A percentile compares a stretch with the other conserved stretches of the same genome.
These are phyloP conservation scores for Xylaria flabelliformis DNA, from an alignment of 495 filamentous ascomycete species.

Conservation along the genomic window DNA sequence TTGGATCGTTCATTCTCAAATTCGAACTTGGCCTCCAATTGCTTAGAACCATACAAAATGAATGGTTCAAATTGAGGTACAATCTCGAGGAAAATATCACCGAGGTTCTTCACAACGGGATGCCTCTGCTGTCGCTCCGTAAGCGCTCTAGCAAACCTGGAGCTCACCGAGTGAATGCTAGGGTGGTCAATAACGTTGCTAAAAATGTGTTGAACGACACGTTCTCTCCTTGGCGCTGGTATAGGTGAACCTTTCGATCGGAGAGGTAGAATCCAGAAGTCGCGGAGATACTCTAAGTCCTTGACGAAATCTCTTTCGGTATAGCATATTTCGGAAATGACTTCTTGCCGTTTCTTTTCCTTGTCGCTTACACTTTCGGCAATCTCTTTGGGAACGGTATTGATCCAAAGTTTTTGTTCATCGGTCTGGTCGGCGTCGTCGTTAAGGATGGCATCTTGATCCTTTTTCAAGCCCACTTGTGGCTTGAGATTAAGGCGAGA, in stretches of 20 bases:
- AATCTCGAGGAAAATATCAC: slow-evolving; percentile 92
- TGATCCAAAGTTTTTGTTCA: slow-evolving; percentile 99
- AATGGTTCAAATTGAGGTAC: slow-evolving; percentile 94
- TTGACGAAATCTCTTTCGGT: slow-evolving; percentile 99
- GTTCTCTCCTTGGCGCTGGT: slow-evolving; percentile 83
- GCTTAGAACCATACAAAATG: slow-evolving; percentile 95
- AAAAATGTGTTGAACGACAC: slow-evolving; percentile 93
- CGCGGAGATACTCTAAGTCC: slow-evolving; percentile 94
- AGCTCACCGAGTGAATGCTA: slow-evolving; percentile 85
- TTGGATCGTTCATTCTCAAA: slow-evolving; percentile 94
- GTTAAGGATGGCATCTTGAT: slow-evolving; percentile 75
- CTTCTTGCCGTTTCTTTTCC: slow-evolving; percentile 97
- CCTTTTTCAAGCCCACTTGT: slow-evolving; percentile 82
- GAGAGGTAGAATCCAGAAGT: slow-evolving; percentile 98
- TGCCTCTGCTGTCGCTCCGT: slow-evolving; percentile 89
- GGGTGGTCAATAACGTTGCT: slow-evolving; percentile 86
- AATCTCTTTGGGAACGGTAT: slow-evolving; percentile 94
- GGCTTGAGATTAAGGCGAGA: slow-evolving; percentile 90
- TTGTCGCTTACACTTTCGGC: slow-evolving; percentile 85
- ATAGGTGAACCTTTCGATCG: slow-evolving; percentile 81
- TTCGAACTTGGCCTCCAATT: slow-evolving; percentile 95
- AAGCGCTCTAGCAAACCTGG: slow-evolving; percentile 81
- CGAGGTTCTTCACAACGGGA: slow-evolving; percentile 86
- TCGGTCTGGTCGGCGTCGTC: slow-evolving; percentile 86
- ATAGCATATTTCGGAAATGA: slow-evolving; percentile 98